These are phyloP conservation scores for Cyclocybe cylindracea DNA, from an alignment of 768 basidiomycete species.

Conservation along the genomic window DNA sequence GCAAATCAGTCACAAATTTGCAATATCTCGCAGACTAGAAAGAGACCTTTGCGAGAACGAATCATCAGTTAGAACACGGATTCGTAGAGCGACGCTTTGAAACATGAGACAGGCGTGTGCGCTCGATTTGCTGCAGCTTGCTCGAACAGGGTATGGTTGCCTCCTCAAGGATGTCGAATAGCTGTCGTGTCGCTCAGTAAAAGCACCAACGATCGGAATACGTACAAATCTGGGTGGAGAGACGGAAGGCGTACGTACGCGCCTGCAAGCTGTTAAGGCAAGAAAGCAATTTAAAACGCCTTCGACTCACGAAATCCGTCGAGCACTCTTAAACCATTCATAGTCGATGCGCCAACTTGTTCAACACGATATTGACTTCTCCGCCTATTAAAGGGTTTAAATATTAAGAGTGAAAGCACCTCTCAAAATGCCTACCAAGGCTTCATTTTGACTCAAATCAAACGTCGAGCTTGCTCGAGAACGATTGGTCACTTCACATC, in stretches of 20 bases:
- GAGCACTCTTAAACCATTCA: conserved; percentile 70
- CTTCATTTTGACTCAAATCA: conserved; percentile 71
- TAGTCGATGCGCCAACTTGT: conserved; percentile 65
- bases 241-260: conserved; percentile 72
- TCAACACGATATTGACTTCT: conserved; percentile 62
- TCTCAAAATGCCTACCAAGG: conserved; percentile 43
- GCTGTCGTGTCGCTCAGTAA: conserved; percentile 37
- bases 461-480: conserved; percentile 30
- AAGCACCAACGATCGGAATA: not conserved
- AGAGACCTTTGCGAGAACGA: conserved; percentile 55
- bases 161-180: conserved; percentile 74
- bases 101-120: conserved; percentile 67
- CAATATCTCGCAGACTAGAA: not conserved
- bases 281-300: not conserved
- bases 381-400: conserved; percentile 39
- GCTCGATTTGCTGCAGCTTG: conserved; percentile 60
- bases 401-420: not conserved
- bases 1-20: not conserved
- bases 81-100: conserved; percentile 73
- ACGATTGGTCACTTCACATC: conserved; percentile 52
- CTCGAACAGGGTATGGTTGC: conserved; percentile 80
- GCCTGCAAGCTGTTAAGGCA: conserved; percentile 36
- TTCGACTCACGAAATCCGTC: conserved; percentile 73
- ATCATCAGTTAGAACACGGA: conserved; percentile 71
- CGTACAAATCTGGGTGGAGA: conserved; percentile 66